Evolutionary conservation across 805 yeast genomes (phyloP).

Genomic region (Suhomyces prunicola): DNA sequence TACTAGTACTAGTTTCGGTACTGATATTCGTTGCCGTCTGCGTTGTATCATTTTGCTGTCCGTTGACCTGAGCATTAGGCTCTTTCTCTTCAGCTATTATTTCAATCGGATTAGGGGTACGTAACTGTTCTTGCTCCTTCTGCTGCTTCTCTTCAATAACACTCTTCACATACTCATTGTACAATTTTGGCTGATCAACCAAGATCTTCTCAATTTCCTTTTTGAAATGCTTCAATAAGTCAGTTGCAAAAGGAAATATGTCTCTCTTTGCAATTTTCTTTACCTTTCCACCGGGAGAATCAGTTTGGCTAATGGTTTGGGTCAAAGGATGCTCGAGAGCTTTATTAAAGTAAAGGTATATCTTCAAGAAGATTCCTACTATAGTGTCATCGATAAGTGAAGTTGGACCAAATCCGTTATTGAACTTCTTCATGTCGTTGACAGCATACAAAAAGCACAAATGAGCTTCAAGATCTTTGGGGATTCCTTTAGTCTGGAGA

Average conservation of each 20-base stretch:
- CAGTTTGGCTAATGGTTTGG: constrained; percentile 7
- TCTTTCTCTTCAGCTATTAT: background rate
- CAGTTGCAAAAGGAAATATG: constrained; percentile 38
- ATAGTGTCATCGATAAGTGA: constrained; percentile 71
- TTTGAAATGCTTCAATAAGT: constrained; percentile 27
- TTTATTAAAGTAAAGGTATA: constrained; percentile 33
- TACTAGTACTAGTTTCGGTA: background rate
- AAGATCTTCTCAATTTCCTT: constrained; percentile 29
- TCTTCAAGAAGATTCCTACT: constrained; percentile 54
- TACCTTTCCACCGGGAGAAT: constrained; percentile 26
- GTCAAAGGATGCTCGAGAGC: constrained; percentile 4
- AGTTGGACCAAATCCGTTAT: constrained; percentile 80
- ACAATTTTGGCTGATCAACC: constrained; percentile 29
- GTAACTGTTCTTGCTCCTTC: background rate
- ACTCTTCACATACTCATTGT: constrained; percentile 19
- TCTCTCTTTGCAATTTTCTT: constrained; percentile 42
- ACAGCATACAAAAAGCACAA: constrained; percentile 48
- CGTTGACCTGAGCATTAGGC: background rate
- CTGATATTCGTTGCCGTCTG: background rate
- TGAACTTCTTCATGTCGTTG: constrained; percentile 63
- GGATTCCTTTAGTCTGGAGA: constrained; percentile 26
- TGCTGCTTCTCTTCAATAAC: background rate
- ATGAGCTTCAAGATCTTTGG: constrained; percentile 35
- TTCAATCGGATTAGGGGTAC: background rate
- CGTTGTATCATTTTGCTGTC: background rate